phyloP scores from a whole-genome alignment of 129 eudicot genomes.

The Lactuca saligna region DNA sequence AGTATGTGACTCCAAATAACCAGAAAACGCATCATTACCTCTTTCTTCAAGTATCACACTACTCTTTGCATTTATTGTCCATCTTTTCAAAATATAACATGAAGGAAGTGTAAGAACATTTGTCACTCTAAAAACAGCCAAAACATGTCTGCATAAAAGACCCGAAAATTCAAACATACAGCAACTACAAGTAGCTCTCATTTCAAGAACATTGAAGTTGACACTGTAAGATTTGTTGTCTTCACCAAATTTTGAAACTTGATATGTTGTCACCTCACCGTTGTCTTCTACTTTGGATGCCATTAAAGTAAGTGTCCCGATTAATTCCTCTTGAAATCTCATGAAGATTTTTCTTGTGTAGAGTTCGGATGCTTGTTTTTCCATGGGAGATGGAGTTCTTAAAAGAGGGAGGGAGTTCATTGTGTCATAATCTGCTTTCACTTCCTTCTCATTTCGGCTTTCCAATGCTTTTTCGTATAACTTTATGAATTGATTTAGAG shows the following conservation, averaged over 20 bases:
- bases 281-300: slow-evolving; percentile 60
- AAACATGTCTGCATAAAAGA: slow-evolving; percentile 56
- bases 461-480: slow-evolving; percentile 67
- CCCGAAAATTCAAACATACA: slow-evolving; percentile 71
- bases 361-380: slow-evolving; percentile 65
- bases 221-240: slow-evolving; percentile 51
- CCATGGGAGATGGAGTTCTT: slow-evolving; percentile 70
- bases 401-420: slow-evolving; percentile 49
- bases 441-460: slow-evolving; percentile 63
- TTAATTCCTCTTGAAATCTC: slow-evolving; percentile 65
- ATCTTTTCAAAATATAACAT: slow-evolving; percentile 46
- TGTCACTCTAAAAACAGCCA: slow-evolving; percentile 68
- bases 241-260: slow-evolving; percentile 66
- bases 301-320: slow-evolving; percentile 59
- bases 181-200: slow-evolving; percentile 63
- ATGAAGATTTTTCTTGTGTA: slow-evolving; percentile 52
- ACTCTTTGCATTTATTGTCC: slow-evolving; percentile 64
- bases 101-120: slow-evolving; percentile 69
- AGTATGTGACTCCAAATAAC: slow-evolving; percentile 49
- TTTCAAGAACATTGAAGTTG: slow-evolving; percentile 46
- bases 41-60: slow-evolving; percentile 52
- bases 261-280: slow-evolving; percentile 46
- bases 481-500: slow-evolving; percentile 45
- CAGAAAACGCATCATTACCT: slow-evolving; percentile 32
- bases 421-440: slow-evolving; percentile 65